Conservation (phyloP, 202 grass and related monocot species). For the Alloteropsis angusta region DNA sequence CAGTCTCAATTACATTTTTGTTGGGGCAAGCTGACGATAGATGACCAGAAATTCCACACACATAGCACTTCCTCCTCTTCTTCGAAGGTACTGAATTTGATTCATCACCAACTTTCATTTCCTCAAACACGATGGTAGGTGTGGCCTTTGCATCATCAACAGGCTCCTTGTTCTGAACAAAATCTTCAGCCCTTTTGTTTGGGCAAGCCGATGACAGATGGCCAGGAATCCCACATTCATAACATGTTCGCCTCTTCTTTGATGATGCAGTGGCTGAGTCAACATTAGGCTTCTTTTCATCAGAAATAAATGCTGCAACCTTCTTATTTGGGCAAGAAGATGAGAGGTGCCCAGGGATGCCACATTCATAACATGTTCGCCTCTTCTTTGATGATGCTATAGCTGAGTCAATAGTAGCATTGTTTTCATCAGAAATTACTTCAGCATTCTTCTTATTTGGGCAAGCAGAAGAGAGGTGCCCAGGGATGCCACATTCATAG, state of each 20-base stretch:
- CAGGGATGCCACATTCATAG: constrained; percentile 60
- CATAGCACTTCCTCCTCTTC: constrained; percentile 71
- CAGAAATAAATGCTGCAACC: background rate
- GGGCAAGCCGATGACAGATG: constrained; percentile 79
- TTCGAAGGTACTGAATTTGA: constrained; percentile 23
- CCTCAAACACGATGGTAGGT: background rate
- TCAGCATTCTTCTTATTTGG: constrained; percentile 33
- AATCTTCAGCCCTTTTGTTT: constrained; percentile 31
- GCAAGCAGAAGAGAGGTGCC: constrained; percentile 60
- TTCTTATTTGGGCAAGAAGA: constrained; percentile 70
- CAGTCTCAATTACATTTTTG: constrained; percentile 23
- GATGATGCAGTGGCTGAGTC: constrained; percentile 4
- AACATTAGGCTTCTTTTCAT: constrained; percentile 22
- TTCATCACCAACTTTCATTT: constrained; percentile 6
- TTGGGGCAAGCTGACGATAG: constrained; percentile 76
- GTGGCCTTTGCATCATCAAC: constrained; percentile 10
- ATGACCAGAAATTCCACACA: constrained; percentile 64
- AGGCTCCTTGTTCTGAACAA: constrained; percentile 10
- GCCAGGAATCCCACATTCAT: constrained; percentile 64
- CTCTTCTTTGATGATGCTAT: constrained; percentile 48
- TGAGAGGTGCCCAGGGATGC: constrained; percentile 63
- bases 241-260: constrained; percentile 72
- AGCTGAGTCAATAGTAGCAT: constrained; percentile 18
- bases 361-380: constrained; percentile 71
- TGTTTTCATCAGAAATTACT: constrained; percentile 18